Base-by-base conservation (phyloP, 2,329 filamentous ascomycete genomes). In the Alternaria sp. region DNA sequence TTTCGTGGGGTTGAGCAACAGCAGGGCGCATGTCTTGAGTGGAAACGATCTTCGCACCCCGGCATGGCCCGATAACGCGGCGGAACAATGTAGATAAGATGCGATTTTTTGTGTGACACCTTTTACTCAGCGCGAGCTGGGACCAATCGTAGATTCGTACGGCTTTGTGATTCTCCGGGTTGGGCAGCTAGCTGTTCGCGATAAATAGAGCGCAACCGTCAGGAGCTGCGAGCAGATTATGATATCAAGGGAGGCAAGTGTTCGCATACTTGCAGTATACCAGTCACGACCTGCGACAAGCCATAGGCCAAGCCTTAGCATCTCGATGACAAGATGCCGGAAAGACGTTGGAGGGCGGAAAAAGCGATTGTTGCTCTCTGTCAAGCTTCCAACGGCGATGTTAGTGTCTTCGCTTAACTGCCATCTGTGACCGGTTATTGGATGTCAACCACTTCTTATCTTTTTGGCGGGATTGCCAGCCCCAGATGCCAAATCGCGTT, bases 1-100 rank as follows among this genome's bases (percentile, higher is more conserved):
- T 48, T 28, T 50, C 34, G 49, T 59, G 53, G 43, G 32, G 53
- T 56, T 56, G 53, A 38, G 34, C 32, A 34, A 49, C 25, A 49
- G n/a, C 25, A 56, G 25, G 53, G 44, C 18, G 44, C 45, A 50
- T 45, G 54, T 57, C 55, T 44, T 41, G 60, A 59, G 50, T 43
- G 61, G 67, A 51, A 66, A 49, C 55, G 66, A 65, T 66, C 53
- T 27, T 54, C 49, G 20, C 12, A 54, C 43, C 59, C 54, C 38
- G 43, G 49, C 49, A 34, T 36, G 20, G 11, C 50, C 25, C 55
- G 51, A 66, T 54, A 66, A 53, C 49, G 57, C 58, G 51, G 60
- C 34, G 55, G 58, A 64, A 46, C 54, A 6, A 22, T 16, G 18
- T 6, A 56, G 71, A 74, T 73, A 74, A 74, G 68, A 57, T 57